These are phyloP conservation scores for Ceriops tagal DNA, from an alignment of 345 rosid genomes.

Conservation along the genomic window DNA sequence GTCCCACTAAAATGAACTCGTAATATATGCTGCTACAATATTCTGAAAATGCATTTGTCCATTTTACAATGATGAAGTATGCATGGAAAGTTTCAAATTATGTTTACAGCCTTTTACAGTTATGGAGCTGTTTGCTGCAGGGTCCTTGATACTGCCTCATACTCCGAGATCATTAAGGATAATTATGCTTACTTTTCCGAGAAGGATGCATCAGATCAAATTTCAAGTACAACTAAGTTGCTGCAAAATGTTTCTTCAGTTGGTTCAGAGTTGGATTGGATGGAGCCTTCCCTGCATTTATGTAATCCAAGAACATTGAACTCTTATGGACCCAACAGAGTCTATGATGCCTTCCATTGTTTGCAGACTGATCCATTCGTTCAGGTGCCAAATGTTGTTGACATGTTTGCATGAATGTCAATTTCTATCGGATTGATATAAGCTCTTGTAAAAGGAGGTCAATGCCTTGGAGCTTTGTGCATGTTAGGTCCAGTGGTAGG, in stretches of 20 bases:
- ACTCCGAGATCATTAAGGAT: slow-evolving; percentile 48
- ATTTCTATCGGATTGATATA: neutral
- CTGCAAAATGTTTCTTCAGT: slow-evolving; percentile 38
- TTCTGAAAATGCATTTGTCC: too few species aligned
- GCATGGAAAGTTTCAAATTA: too few species aligned
- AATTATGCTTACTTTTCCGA: slow-evolving; percentile 34
- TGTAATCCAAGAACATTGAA: slow-evolving; percentile 42
- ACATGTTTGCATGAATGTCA: neutral
- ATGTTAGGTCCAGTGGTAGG: too few species aligned
- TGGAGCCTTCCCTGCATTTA: slow-evolving; percentile 57
- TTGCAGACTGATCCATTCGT: slow-evolving; percentile 77
- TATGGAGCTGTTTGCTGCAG: slow-evolving; percentile 24
- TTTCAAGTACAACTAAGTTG: slow-evolving; percentile 30
- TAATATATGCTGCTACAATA: too few species aligned
- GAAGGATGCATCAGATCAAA: slow-evolving; percentile 31
- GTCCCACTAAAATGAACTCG: too few species aligned
- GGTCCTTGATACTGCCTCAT: slow-evolving; percentile 45
- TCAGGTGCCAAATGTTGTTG: slow-evolving; percentile 48
- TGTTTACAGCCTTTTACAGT: neutral
- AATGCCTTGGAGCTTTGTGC: too few species aligned
- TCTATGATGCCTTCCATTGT: slow-evolving; percentile 69
- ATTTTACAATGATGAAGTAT: too few species aligned
- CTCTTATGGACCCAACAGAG: slow-evolving; percentile 45
- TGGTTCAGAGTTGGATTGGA: slow-evolving; percentile 63
- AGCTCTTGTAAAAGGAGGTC: too few species aligned